phyloP scores from a whole-genome alignment of 176 grass and related monocot species.

The Zea luxurians region DNA sequence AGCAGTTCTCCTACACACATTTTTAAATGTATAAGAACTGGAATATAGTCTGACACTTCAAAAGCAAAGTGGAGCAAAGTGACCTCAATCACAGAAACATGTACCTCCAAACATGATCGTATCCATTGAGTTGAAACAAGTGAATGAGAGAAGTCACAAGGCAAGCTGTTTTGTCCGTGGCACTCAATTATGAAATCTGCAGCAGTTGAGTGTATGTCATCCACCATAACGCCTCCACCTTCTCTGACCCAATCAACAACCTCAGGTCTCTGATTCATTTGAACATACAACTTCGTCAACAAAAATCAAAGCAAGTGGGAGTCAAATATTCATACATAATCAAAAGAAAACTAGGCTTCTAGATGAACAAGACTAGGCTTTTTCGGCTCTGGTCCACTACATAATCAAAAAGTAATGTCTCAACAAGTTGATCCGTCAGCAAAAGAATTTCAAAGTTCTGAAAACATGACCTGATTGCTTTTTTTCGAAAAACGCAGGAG shows the following conservation, averaged over 20 bases:
- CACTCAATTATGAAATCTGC: constrained; percentile 70
- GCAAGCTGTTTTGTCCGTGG: constrained; percentile 54
- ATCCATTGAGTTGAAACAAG: constrained; percentile 93
- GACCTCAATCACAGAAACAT: constrained; percentile 15
- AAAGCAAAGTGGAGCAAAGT: constrained; percentile 17
- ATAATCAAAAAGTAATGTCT: constrained; percentile 13
- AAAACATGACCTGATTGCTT: constrained; percentile 14
- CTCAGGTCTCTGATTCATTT: constrained; percentile 72
- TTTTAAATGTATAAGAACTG: constrained; percentile 37
- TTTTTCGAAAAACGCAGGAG: too few species aligned
- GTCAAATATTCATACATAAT: constrained; percentile 2
- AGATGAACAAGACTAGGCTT: neutral
- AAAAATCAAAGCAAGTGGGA: constrained; percentile 31
- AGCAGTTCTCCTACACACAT: constrained; percentile 61
- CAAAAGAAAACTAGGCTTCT: constrained; percentile 16
- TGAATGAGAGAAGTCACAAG: constrained; percentile 44
- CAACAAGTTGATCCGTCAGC: constrained; percentile 17
- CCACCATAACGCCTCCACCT: constrained; percentile 66
- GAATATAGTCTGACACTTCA: constrained; percentile 29
- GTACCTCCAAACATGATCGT: constrained; percentile 82
- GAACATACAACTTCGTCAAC: constrained; percentile 35
- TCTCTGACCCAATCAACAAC: constrained; percentile 79
- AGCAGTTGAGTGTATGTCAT: constrained; percentile 49
- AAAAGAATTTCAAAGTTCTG: constrained; percentile 5
- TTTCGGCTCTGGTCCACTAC: constrained; percentile 7